A percentile compares a stretch with the other conserved stretches of the same genome.
Evolutionary conservation across 2,329 filamentous ascomycete species (phyloP).

Genomic region (Sporothrix pseudoabietina): DNA sequence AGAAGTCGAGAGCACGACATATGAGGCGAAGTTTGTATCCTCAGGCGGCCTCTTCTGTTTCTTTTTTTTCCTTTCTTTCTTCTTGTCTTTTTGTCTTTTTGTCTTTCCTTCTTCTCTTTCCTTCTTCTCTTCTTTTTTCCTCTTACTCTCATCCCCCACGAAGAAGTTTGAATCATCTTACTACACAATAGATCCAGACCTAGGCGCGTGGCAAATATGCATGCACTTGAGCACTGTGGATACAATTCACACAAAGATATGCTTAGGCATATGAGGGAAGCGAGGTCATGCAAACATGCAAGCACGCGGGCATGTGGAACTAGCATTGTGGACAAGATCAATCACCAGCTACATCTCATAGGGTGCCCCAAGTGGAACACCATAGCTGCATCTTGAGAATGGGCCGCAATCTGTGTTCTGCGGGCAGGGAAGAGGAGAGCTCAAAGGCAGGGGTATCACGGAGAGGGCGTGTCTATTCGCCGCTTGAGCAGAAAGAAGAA

Average conservation of each 20-base stretch:
- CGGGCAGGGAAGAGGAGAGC: neutral
- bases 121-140: neutral
- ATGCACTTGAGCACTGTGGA: neutral
- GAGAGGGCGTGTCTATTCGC: neutral
- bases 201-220: constrained; percentile 4
- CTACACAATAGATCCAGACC: neutral
- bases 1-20: neutral
- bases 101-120: no score
- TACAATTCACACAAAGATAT: neutral
- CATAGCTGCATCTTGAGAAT: no score
- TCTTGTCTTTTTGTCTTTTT: neutral
- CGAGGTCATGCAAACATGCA: neutral
- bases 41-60: neutral
- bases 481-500: neutral
- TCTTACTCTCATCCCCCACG: neutral
- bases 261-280: neutral
- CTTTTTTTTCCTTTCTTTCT: no score
- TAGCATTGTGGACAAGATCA: neutral
- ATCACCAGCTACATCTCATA: neutral
- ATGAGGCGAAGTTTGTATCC: neutral
- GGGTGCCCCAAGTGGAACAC: no score
- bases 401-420: no score
- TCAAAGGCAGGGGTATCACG: neutral
- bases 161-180: neutral
- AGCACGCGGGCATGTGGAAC: neutral